Base-by-base conservation (phyloP, 2,329 filamentous ascomycete species). In the Penicillium sp. region DNA sequence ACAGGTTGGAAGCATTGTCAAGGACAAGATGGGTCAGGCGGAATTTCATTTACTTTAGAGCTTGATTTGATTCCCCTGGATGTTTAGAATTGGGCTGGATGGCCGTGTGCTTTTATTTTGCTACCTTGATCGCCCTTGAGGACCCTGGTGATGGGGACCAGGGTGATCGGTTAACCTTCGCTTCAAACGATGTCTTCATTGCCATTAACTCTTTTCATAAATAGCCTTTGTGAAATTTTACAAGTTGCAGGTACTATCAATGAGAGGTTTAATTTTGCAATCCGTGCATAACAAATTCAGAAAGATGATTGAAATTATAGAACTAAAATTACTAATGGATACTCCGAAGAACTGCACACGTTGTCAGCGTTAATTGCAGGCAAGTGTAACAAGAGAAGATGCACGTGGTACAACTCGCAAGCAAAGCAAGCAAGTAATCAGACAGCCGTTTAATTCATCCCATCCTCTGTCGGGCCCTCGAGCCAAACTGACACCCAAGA, bases 361-460 rank as follows among this genome's bases (percentile, higher is more conserved):
- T 40, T 29, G 51, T 65, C 28, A 65, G 63, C 61, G 19, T 31
- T 37, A 57, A 50, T 54, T 47, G 16, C 28, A 46, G 19, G 52
- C 51, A 42, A 18, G 13, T 18, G 42, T 44, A 3, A 18, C 13
- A 42, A 24, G 46, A 34, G 14, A 48, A 40, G 31, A 54, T 23
- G 46, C 33, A 26, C 19, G 39, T 26, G 48, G 26, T 47, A 49
- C 43, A 45, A 48, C 44, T 59, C 55, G 56, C 58, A 61, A 56
- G 50, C 48, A 49, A 54, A 55, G 45, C 44, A 44, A 31, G 40
- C 14, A 55, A 51, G 16, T 62, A 59, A 64, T 75, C 73, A 75
- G 72, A 55, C 67, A 74, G 73, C 73, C 73, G 66, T 62, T 69
- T 71, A 71, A 75, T 66, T 75, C 73, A 75, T 72, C 71, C 71